phyloP scores from a whole-genome alignment of 805 yeast genomes.

The Barnettozyma botsteinii region DNA sequence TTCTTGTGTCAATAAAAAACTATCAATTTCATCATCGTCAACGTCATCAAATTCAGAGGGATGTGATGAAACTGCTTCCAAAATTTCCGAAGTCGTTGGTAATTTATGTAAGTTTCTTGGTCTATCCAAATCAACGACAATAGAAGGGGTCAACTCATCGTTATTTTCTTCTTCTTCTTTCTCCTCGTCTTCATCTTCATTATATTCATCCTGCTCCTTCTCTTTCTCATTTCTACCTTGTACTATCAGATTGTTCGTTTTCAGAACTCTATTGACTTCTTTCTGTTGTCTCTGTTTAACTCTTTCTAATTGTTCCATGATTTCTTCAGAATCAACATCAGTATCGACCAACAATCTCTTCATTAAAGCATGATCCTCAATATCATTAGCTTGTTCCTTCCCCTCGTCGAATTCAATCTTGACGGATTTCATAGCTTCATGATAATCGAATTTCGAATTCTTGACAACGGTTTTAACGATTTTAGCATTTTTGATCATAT shows the following conservation, averaged over 20 bases:
- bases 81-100: slow-evolving; percentile 53
- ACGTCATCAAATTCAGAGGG: slow-evolving; percentile 65
- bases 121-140: slow-evolving; percentile 34
- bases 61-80: slow-evolving; percentile 50
- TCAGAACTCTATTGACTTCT: slow-evolving; percentile 14
- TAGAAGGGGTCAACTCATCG: slow-evolving; percentile 6
- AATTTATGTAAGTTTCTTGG: slow-evolving; percentile 51
- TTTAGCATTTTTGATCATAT: slow-evolving; percentile 35
- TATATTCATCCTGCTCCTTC: slow-evolving; percentile 13
- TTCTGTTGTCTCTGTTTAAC: slow-evolving; percentile 24
- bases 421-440: slow-evolving; percentile 5
- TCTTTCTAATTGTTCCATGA: slow-evolving; percentile 25
- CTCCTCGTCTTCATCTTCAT: slow-evolving; percentile 12
- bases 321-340: slow-evolving; percentile 22
- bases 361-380: slow-evolving; percentile 16
- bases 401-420: neutral
- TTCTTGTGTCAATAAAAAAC: slow-evolving; percentile 55
- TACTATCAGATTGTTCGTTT: slow-evolving; percentile 22
- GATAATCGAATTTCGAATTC: slow-evolving; percentile 1
- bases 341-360: slow-evolving; percentile 9
- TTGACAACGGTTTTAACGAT: neutral
- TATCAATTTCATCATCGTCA: slow-evolving; percentile 75
- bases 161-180: slow-evolving; percentile 12
- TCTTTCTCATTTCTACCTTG: slow-evolving; percentile 13
- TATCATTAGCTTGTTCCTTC: slow-evolving; percentile 23